A percentile compares a stretch with the other conserved stretches of the same genome.
Evolutionary conservation across 306 rosid genomes (phyloP).

Genomic region (Ochetophila trinervis): DNA sequence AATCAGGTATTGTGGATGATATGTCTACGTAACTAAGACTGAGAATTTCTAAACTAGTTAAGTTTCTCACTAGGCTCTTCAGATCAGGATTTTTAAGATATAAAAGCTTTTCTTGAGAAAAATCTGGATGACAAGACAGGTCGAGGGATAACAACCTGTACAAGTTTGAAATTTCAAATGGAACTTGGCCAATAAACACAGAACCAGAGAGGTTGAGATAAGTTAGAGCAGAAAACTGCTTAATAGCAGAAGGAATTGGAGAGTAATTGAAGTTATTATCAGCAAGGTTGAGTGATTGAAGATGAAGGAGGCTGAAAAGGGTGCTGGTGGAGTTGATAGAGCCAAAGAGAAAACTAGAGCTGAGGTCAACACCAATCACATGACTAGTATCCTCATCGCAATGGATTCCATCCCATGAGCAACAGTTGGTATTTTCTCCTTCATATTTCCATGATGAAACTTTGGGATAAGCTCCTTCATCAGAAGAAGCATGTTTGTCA

Average conservation of each 20-base stretch:
- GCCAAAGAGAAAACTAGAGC: slow-evolving; percentile 12
- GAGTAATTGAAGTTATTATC: no score
- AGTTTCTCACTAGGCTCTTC: slow-evolving; percentile 1
- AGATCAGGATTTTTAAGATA: background rate
- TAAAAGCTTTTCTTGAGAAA: background rate
- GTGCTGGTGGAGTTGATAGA: no score
- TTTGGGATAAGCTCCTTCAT: slow-evolving; percentile 3
- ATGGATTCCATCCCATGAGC: slow-evolving; percentile 17
- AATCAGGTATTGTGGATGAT: no score
- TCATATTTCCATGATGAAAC: no score
- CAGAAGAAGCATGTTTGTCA: background rate
- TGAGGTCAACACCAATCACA: slow-evolving; percentile 3
- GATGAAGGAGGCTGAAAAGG: no score
- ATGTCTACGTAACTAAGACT: background rate
- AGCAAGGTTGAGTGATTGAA: no score
- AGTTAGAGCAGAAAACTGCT: no score
- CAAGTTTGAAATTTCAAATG: no score
- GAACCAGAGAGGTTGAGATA: no score
- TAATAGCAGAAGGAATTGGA: no score
- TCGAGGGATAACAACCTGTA: no score
- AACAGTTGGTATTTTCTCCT: background rate
- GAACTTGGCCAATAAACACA: no score
- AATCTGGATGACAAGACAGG: background rate
- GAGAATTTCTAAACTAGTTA: slow-evolving; percentile 12
- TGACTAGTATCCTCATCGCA: slow-evolving; percentile 11